Conservation (phyloP, 2,329 filamentous ascomycete species). For the Chaetothyriales sp. region DNA sequence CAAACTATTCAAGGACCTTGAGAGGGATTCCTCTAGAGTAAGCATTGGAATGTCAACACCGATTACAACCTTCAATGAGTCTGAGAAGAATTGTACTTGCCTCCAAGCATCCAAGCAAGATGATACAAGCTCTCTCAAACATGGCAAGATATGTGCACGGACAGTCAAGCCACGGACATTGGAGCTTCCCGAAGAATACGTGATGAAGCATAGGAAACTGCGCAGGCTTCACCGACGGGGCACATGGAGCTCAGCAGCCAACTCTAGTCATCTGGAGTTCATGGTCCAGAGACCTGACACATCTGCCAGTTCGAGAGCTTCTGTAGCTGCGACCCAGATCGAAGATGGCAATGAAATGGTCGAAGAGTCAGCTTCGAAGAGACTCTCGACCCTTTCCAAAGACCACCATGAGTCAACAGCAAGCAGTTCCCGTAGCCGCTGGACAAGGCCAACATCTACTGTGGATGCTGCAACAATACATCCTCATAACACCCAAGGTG, state of each 20-base stretch:
- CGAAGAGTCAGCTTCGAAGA: too few relatives aligned
- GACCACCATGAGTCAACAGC: too few relatives aligned
- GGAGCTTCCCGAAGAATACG: background rate
- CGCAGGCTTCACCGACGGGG: background rate
- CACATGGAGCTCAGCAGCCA: background rate
- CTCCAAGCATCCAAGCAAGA: background rate
- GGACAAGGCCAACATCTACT: too few relatives aligned
- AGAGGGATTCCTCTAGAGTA: slow-evolving; percentile 2
- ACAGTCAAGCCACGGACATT: background rate
- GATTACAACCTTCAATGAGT: background rate
- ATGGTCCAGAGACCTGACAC: background rate
- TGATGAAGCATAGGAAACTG: background rate
- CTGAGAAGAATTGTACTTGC: background rate
- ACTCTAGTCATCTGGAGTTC: background rate
- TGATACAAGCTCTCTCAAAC: background rate
- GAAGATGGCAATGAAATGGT: background rate
- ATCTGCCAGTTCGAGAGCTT: background rate
- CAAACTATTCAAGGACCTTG: slow-evolving; percentile 12
- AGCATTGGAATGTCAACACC: background rate
- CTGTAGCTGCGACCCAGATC: too few relatives aligned
- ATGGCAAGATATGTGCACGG: background rate
- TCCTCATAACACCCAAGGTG: too few relatives aligned
- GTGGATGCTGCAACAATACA: too few relatives aligned
- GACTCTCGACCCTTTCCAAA: too few relatives aligned
- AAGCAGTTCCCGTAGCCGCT: too few relatives aligned